Base-by-base conservation (phyloP, 805 yeast species). In the Zygosaccharomyces lentus region DNA sequence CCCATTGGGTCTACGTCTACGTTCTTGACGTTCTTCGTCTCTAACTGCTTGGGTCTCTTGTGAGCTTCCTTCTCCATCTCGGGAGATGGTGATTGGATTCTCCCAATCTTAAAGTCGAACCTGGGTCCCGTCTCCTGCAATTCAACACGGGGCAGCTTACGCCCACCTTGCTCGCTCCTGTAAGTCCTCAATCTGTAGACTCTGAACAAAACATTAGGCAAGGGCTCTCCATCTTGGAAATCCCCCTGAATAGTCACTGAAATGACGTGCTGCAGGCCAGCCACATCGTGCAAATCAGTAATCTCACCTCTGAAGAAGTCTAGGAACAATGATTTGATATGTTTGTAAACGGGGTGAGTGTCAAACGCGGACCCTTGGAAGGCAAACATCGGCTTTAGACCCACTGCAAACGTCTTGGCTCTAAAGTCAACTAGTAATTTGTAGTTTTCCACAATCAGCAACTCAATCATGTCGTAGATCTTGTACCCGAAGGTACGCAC, bases 61-160 rank as follows among this genome's bases (percentile, higher is more conserved):
- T 75, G 60, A 10, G 99, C 98, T 64, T 89, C 97, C 70, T 84
- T 88, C 69, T 84, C 93, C 72, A 87, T 74, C 59, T 91, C 98
- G 34, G 95, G 84, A 43, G 84, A 77, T 43, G 97, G 86, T 13
- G 78, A 72, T 58, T 82, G 84, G 56, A 83, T 78, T 71, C 99
- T 80, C 40, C 99, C 99, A 47, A 93, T 76, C 57, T 83, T 81
- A 71, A 93, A 91, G 66, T 91, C 97, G 49, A 93, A 75, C 60
- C 99, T 78, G 50, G 99, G 99, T 0, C 99, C 99, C 51, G 87
- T 83, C 67, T 93, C 99, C 46, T 85, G 93, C 35, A 93, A 73
- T 70, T 93, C 98, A 19, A 93, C 90, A 64, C 99, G 78, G 46
- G 99, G 98, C 46, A 87, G 74, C 64, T 87, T 89, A 15, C 57